These are phyloP conservation scores for Aspergillus sp. DNA, from an alignment of 2,329 filamentous ascomycete genomes.

Conservation along the genomic window DNA sequence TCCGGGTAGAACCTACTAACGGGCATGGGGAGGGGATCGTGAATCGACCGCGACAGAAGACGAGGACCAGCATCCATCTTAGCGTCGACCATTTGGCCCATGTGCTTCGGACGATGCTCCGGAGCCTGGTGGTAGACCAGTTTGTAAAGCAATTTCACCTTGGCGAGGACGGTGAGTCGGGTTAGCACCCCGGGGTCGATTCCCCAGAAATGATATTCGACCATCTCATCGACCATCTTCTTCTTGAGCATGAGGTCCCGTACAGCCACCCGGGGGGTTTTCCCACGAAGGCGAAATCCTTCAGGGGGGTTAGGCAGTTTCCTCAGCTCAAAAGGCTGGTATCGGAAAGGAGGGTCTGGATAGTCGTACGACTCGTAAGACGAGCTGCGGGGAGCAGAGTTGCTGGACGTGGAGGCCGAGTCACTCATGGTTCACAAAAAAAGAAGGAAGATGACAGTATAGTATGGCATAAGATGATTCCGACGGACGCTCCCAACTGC, in stretches of 20 bases:
- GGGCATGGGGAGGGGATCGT: constrained; percentile 7
- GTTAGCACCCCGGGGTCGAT: constrained; percentile 7
- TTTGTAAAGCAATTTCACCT: constrained; percentile 11
- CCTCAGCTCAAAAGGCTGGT: constrained; percentile 4
- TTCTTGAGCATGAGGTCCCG: constrained; percentile 1
- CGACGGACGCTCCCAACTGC: too few species aligned
- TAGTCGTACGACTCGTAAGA: neutral
- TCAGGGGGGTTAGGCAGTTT: constrained; percentile 5
- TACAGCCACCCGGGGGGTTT: neutral
- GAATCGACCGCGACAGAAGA: constrained; percentile 14
- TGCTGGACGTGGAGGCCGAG: neutral
- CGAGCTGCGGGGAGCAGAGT: neutral
- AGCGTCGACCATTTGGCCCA: constrained; percentile 9
- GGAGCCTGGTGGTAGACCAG: constrained; percentile 17
- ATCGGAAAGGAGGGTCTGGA: constrained; percentile 2
- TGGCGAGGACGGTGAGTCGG: constrained; percentile 1
- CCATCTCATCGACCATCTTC: constrained; percentile 3
- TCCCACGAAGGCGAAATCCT: constrained; percentile 5
- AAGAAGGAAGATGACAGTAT: too few species aligned
- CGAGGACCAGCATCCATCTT: constrained; percentile 22
- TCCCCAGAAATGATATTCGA: constrained; percentile 19
- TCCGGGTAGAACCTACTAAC: constrained; percentile 16
- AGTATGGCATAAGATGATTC: too few species aligned
- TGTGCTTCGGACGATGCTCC: constrained; percentile 10
- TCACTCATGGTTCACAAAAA: too few species aligned